Percentiles rank a stretch among this genome's conserved stretches.
phyloP scores from a whole-genome alignment of 306 rosid species.

The Malus sieversii region DNA sequence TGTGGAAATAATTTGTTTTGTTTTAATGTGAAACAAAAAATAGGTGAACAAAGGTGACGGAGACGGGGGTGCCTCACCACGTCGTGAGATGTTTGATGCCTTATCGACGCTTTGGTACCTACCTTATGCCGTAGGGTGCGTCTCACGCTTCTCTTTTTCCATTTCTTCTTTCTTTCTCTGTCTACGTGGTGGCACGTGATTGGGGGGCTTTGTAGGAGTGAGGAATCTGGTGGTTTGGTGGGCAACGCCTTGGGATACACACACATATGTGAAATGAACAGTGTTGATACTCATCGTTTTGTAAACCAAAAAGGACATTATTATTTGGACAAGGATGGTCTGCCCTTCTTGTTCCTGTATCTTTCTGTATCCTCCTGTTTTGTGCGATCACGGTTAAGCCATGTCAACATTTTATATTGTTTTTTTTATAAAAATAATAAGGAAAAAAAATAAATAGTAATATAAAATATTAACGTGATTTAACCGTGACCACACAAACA shows the following conservation, averaged over 20 bases:
- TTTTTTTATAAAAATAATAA: too few species aligned
- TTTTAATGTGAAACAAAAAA: not conserved
- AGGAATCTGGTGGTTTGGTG: not conserved
- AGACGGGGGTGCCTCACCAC: conserved; percentile 9
- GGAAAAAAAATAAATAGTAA: too few species aligned
- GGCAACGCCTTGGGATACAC: conserved; percentile 3
- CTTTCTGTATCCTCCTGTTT: too few species aligned
- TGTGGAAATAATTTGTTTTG: not conserved
- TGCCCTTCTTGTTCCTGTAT: too few species aligned
- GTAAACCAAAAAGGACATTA: too few species aligned
- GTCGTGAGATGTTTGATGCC: not conserved
- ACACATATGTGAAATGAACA: not conserved
- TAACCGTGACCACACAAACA: too few species aligned
- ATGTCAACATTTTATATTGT: too few species aligned
- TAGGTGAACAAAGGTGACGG: not conserved
- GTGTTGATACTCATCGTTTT: too few species aligned
- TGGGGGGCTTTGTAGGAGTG: not conserved
- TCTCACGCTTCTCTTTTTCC: not conserved
- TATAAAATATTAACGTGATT: too few species aligned
- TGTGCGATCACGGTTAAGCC: too few species aligned
- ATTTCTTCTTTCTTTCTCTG: too few species aligned
- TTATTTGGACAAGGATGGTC: too few species aligned
- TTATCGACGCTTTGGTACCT: conserved; percentile 11
- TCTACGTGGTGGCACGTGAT: not conserved
- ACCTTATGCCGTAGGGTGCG: conserved; percentile 7